Evolutionary conservation across 805 yeast genomes (phyloP).

Genomic region (Nakazawaea ambrosiae): DNA sequence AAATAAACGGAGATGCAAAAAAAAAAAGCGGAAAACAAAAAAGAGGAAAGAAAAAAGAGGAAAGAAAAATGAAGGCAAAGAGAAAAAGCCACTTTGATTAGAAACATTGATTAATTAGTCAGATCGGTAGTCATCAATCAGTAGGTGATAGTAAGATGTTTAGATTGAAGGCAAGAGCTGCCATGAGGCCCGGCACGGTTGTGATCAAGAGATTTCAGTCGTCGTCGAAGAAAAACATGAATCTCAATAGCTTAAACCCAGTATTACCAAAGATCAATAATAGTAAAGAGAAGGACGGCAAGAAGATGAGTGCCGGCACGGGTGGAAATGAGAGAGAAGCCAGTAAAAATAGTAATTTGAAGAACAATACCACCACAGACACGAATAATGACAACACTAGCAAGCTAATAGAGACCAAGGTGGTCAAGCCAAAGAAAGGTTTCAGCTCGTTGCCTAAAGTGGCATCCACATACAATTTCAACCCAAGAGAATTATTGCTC

Average conservation of each 20-base stretch:
- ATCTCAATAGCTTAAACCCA: conserved; percentile 5
- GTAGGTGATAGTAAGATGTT: too few species aligned
- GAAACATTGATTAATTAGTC: neutral
- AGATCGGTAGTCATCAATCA: too few species aligned
- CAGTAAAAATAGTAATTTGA: neutral
- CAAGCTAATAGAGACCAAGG: conserved; percentile 1
- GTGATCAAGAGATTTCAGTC: conserved; percentile 8
- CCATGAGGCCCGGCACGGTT: too few species aligned
- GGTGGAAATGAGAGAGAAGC: neutral
- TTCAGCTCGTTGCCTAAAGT: conserved; percentile 27
- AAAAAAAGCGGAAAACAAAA: neutral
- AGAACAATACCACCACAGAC: neutral
- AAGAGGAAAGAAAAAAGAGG: neutral
- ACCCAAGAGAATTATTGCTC: conserved; percentile 25
- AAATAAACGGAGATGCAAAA: neutral
- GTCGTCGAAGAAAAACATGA: conserved; percentile 11
- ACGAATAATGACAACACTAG: neutral
- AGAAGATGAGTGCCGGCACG: neutral
- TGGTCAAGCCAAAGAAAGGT: conserved; percentile 19
- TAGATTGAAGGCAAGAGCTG: too few species aligned
- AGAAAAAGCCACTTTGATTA: neutral
- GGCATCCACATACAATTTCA: conserved; percentile 24
- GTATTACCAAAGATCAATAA: conserved; percentile 6
- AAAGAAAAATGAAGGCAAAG: neutral
- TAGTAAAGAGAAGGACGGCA: neutral